Conservation (phyloP, 225 moss, liverwort and hornwort genomes). For the Physcomitrium patens region DNA sequence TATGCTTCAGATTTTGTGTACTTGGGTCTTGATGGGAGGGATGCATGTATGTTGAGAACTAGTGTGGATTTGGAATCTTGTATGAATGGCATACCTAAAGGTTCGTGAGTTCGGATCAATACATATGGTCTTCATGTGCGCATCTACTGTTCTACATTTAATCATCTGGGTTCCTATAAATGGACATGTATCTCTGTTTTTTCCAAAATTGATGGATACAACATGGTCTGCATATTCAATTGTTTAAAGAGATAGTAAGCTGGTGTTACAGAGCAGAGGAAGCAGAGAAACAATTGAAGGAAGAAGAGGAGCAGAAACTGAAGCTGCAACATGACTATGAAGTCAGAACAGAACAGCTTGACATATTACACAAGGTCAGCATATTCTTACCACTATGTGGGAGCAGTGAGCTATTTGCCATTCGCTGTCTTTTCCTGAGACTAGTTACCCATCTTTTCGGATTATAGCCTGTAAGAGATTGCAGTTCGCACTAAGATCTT, state of each 20-base stretch:
- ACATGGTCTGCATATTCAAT: slow-evolving; percentile 7
- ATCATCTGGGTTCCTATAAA: slow-evolving; percentile 4
- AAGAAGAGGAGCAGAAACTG: slow-evolving; percentile 50
- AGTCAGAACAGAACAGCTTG: neutral
- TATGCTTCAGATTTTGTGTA: slow-evolving; percentile 13
- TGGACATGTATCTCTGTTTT: neutral
- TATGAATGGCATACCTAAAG: slow-evolving; percentile 17
- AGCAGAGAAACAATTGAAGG: slow-evolving; percentile 50
- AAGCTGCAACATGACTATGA: slow-evolving; percentile 53
- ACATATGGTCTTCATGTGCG: neutral
- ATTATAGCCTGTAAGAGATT: too few species aligned
- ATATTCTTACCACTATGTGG: neutral
- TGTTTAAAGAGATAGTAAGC: slow-evolving; percentile 11
- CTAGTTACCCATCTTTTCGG: too few species aligned
- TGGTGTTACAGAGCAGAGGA: slow-evolving; percentile 59
- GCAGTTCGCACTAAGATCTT: too few species aligned
- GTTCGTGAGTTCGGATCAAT: neutral
- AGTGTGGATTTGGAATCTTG: slow-evolving; percentile 9
- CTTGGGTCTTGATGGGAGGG: slow-evolving; percentile 6
- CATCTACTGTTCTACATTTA: slow-evolving; percentile 1
- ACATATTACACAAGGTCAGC: neutral
- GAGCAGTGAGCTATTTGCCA: too few species aligned
- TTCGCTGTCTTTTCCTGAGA: too few species aligned
- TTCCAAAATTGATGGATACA: slow-evolving; percentile 5
- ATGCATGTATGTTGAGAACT: neutral